Evolutionary conservation across 139 green algal species (phyloP), one percentile per base, ranked within the genome.

Genomic region (Diplosphaera chodatii): DNA sequence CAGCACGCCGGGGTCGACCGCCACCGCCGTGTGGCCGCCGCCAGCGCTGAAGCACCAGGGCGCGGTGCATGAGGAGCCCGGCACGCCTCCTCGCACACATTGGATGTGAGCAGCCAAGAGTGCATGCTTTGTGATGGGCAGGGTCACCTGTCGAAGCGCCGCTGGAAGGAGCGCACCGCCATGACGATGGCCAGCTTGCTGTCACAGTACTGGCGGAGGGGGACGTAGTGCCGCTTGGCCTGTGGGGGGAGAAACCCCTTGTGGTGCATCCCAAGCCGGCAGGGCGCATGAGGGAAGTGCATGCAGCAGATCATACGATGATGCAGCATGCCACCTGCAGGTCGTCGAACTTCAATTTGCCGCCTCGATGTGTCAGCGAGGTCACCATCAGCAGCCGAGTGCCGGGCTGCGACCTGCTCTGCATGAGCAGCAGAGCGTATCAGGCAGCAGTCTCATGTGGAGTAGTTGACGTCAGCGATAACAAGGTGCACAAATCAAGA

Each of bases 171-270:
- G 3, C 70, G 72, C 32, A 85, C 82, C 2, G 76, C 76, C 25
- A 93, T 68, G 66, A 85, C 67, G 55, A 85, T 85, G 56, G 75
- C 77, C 25, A 92, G 56, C 86, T 92, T 92, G 69, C 68, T 82
- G 55, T 89, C 69, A 8, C 70, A 75, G 55, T 92, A 92, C 3
- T 68, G 72, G 30, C 77, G 80, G 56, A 85, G 84, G 1, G 82
- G 73, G 41, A 69, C 71, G 74, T 86, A 85, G 31, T 59, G 62
- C 3, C 18, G 48, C 48, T 18, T 21, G 10, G 48, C 48, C 48
- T 59, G 16, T 25, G 18, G 22, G 16, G 48, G 25, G 48, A 48
- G 37, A 10, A 6, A 48, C 37, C 6, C n/a, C 37, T 20, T 48
- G 37, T 48, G 37, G 37, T 48, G 37, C 10, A 10, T 48, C n/a